These are phyloP conservation scores for Cyberlindnera xylosilytica DNA, from an alignment of 805 yeast species.

Conservation along the genomic window DNA sequence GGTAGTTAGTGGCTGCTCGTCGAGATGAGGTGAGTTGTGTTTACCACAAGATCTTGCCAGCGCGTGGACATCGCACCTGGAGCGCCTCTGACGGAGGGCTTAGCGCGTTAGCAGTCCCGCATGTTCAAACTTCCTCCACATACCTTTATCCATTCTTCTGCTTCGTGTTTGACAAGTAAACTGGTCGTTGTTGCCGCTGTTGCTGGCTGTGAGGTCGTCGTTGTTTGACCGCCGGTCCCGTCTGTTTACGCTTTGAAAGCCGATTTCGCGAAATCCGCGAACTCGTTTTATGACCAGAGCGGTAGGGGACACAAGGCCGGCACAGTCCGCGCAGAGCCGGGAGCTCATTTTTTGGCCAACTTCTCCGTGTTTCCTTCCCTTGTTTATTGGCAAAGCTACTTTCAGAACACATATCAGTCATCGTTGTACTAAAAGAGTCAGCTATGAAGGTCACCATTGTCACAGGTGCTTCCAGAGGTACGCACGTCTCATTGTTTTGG, in stretches of 20 bases:
- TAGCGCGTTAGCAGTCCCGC: too few relatives aligned
- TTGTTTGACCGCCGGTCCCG: not conserved
- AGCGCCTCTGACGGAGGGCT: too few relatives aligned
- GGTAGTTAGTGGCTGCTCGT: not conserved
- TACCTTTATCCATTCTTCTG: constrained; percentile 13
- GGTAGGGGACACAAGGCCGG: not conserved
- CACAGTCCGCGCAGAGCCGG: not conserved
- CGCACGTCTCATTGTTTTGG: too few relatives aligned
- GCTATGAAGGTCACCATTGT: constrained; percentile 40
- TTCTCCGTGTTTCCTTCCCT: too few relatives aligned
- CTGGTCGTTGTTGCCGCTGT: not conserved
- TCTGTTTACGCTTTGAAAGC: not conserved
- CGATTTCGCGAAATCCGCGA: constrained; percentile 1
- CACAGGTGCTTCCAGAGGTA: constrained; percentile 64
- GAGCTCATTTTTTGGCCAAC: too few relatives aligned
- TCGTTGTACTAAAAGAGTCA: too few relatives aligned
- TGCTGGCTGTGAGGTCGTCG: not conserved
- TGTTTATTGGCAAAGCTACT: too few relatives aligned
- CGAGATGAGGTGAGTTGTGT: not conserved
- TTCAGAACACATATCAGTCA: too few relatives aligned
- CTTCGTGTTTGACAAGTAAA: too few relatives aligned
- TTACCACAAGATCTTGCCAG: not conserved
- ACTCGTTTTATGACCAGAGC: constrained; percentile 2
- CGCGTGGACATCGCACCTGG: not conserved
- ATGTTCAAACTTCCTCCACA: too few relatives aligned